Percentiles rank a stretch among this genome's conserved stretches.
Evolutionary conservation across 495 filamentous ascomycete genomes (phyloP).

Genomic region (Aspergillus asperescens): DNA sequence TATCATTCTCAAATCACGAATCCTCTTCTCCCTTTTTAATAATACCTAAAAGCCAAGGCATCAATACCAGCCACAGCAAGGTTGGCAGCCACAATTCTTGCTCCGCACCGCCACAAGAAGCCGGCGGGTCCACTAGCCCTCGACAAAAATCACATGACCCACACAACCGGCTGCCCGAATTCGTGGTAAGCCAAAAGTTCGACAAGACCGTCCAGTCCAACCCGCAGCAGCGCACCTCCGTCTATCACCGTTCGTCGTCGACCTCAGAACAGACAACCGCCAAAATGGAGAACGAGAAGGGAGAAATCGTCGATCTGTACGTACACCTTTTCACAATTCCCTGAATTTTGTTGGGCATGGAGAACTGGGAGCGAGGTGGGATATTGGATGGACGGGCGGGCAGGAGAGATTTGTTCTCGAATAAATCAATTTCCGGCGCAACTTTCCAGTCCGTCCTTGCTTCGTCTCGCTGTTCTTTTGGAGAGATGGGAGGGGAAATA

Average conservation of each 20-base stretch:
- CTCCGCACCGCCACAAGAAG: too few species aligned
- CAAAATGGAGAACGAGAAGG: constrained; percentile 95
- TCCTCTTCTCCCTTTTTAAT: neutral
- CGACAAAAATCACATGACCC: constrained; percentile 46
- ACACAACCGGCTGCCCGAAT: constrained; percentile 38
- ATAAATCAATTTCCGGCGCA: neutral
- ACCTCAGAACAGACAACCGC: constrained; percentile 46
- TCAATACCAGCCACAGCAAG: neutral
- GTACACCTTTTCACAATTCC: constrained; percentile 26
- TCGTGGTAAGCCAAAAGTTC: constrained; percentile 18
- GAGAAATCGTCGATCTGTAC: constrained; percentile 98
- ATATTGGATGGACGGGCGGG: neutral
- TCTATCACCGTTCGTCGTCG: constrained; percentile 37
- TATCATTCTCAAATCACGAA: neutral
- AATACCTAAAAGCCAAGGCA: constrained; percentile 1
- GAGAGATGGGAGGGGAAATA: too few species aligned
- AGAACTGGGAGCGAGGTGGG: neutral
- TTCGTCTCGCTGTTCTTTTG: too few species aligned
- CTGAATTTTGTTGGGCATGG: constrained; percentile 3
- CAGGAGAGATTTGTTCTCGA: neutral
- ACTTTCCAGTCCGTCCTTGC: neutral
- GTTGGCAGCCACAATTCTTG: too few species aligned
- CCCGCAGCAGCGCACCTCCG: constrained; percentile 25
- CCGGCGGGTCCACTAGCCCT: constrained; percentile 1
- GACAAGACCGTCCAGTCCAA: constrained; percentile 18